phyloP scores from a whole-genome alignment of 2,329 filamentous ascomycete species.

The Neoascochyta sp. region DNA sequence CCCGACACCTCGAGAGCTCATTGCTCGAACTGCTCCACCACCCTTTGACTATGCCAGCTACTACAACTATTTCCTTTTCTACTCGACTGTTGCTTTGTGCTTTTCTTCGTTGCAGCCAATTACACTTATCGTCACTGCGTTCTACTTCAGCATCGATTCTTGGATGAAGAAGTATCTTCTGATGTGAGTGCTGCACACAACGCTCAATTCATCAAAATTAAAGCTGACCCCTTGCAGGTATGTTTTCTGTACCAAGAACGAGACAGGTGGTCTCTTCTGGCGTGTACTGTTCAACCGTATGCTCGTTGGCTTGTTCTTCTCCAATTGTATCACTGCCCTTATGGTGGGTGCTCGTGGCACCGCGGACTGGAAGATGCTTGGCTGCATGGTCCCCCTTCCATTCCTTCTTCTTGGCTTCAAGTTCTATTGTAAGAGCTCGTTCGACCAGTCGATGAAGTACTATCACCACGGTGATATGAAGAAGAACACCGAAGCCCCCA shows the following conservation, averaged over 20 bases:
- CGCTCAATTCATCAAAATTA: neutral
- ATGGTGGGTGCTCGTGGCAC: slow-evolving; percentile 61
- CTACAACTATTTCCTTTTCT: slow-evolving; percentile 98
- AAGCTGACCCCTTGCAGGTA: slow-evolving; percentile 44
- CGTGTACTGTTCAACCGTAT: slow-evolving; percentile 88
- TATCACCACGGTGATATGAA: slow-evolving; percentile 64
- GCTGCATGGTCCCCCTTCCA: slow-evolving; percentile 67
- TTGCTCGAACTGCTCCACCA: slow-evolving; percentile 87
- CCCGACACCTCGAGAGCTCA: slow-evolving; percentile 85
- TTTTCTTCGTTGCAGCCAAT: slow-evolving; percentile 85
- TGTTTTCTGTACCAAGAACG: slow-evolving; percentile 93
- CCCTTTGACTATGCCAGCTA: slow-evolving; percentile 93
- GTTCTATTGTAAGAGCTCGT: slow-evolving; percentile 70
- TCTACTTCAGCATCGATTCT: slow-evolving; percentile 85
- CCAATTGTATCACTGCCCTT: slow-evolving; percentile 74
- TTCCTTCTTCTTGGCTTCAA: slow-evolving; percentile 82
- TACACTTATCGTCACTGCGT: slow-evolving; percentile 75
- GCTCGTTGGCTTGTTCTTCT: slow-evolving; percentile 73
- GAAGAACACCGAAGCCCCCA: slow-evolving; percentile 47
- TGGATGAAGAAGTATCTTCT: slow-evolving; percentile 94
- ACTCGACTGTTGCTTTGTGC: slow-evolving; percentile 81
- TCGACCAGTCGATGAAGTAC: slow-evolving; percentile 77
- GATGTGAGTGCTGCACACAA: slow-evolving; percentile 51
- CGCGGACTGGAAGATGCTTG: slow-evolving; percentile 56
- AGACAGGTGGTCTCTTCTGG: slow-evolving; percentile 93